phyloP scores from a whole-genome alignment of 306 rosid genomes.

The Spatholobus suberectus region DNA sequence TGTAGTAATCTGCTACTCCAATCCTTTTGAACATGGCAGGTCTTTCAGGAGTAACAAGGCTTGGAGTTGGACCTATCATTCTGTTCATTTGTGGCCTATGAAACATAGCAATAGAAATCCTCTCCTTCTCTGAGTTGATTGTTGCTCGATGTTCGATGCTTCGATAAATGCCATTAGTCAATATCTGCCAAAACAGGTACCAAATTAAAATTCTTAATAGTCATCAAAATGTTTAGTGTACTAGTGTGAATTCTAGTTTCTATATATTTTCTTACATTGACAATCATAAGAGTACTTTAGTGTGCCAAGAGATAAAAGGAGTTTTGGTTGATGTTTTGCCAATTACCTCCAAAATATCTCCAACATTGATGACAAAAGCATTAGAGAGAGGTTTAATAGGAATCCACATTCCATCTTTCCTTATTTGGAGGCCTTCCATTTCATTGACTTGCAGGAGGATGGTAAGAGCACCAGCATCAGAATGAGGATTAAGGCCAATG shows the following conservation, averaged over 20 bases:
- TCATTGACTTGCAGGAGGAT: conserved; percentile 49
- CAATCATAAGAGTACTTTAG: neutral
- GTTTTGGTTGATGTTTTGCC: neutral
- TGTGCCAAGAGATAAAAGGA: neutral
- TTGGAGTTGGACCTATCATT: conserved; percentile 28
- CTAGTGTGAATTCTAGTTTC: neutral
- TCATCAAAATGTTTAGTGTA: neutral
- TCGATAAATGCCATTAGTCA: conserved; percentile 37
- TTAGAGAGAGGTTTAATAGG: conserved; percentile 39
- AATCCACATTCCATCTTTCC: conserved; percentile 47
- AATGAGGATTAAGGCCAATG: conserved; percentile 49
- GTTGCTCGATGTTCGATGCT: conserved; percentile 41
- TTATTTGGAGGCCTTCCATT: conserved; percentile 51
- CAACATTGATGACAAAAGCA: conserved; percentile 50
- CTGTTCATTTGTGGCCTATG: conserved; percentile 12
- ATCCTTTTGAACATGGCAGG: conserved; percentile 13
- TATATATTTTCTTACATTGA: neutral
- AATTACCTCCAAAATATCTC: conserved; percentile 43
- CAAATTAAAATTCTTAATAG: neutral
- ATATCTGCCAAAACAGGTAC: neutral
- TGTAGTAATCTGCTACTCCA: conserved; percentile 29
- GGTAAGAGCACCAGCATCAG: conserved; percentile 44
- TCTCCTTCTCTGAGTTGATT: conserved; percentile 24
- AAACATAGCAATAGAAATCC: conserved; percentile 42
- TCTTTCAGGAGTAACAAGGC: conserved; percentile 31